Evolutionary conservation across 768 basidiomycete genomes (phyloP), one percentile per base, ranked within the genome.

Genomic region (Tylopilus balloui): DNA sequence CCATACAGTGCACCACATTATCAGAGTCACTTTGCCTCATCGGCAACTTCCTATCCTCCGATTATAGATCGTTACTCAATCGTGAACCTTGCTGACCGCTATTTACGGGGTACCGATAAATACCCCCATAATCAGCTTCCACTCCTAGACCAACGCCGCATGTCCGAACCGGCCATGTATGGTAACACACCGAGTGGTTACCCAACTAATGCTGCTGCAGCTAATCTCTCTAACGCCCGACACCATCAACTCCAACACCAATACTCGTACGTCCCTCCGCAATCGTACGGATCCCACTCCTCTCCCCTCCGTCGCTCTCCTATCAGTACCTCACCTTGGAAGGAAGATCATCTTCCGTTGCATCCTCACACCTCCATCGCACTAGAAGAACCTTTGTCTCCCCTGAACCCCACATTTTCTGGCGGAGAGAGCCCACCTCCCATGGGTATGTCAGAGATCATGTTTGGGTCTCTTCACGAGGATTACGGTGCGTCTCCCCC

Each of bases 141-240:
- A 49, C 62, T 72, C 54, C 66, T 77, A 49, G 81, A 82, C 69
- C 79, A 80, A 45, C 73, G 83, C 61, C 79, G 83, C 65, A 81
- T 84, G 79, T 85, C 83, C 60, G 83, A 84, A 63, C 81, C 83
- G 40, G 69, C 78, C 47, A 69, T 78, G 53, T 72, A 76, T 52
- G 59, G 71, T 56, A 72, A 71, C 63, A 54, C 73, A 45, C 72
- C 78, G 60, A 55, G 70, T 35, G 53, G 67, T 44, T 60, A 71
- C 37, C 46, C 70, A 47, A 46, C 67, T 34, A 67, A 67, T 50
- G 39, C 65, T 45, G 47, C 70, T 50, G 39, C 65, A 46, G 47
- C 70, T 46, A 65, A 60, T 65, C 63, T 66, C 43, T 46, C 54
- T 41, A 53, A 65, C 42, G 63, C 55, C 49, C 74, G 68, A 48